phyloP scores from a whole-genome alignment of 164 flowering plant species.

The Magnolia changhungtana region DNA sequence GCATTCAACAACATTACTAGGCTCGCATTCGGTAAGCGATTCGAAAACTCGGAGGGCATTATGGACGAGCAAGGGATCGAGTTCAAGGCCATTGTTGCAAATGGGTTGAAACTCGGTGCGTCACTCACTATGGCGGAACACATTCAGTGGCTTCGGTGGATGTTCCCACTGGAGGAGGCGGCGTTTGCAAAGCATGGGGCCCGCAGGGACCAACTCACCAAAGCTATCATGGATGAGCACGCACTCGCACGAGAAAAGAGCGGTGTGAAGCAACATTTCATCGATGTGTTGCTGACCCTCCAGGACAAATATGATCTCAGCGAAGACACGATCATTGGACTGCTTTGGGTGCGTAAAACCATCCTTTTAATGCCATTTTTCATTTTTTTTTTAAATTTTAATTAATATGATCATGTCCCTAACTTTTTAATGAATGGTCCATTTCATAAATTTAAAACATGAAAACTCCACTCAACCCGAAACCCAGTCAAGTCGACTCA shows the following conservation, averaged over 20 bases:
- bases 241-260: conserved; percentile 31
- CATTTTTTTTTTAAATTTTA: too few species aligned
- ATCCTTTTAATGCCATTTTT: neutral
- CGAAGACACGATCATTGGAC: conserved; percentile 51
- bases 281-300: conserved; percentile 56
- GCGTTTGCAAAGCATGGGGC: conserved; percentile 39
- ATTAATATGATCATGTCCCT: too few species aligned
- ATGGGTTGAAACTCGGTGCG: conserved; percentile 38
- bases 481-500: too few species aligned
- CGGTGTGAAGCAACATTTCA: conserved; percentile 45
- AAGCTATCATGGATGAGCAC: conserved; percentile 55
- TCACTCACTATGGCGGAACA: conserved; percentile 42
- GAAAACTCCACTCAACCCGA: too few species aligned
- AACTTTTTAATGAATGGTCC: too few species aligned
- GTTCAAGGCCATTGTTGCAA: conserved; percentile 40
- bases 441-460: too few species aligned
- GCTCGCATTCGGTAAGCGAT: conserved; percentile 49
- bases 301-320: conserved; percentile 47
- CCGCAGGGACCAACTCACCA: conserved; percentile 39
- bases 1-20: conserved; percentile 61
- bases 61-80: conserved; percentile 49
- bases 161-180: conserved; percentile 39
- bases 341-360: conserved; percentile 45
- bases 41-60: conserved; percentile 37
- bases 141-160: conserved; percentile 49